These are phyloP conservation scores for Penicillium sclerotigenum DNA, from an alignment of 2,329 filamentous ascomycete species.

Conservation along the genomic window DNA sequence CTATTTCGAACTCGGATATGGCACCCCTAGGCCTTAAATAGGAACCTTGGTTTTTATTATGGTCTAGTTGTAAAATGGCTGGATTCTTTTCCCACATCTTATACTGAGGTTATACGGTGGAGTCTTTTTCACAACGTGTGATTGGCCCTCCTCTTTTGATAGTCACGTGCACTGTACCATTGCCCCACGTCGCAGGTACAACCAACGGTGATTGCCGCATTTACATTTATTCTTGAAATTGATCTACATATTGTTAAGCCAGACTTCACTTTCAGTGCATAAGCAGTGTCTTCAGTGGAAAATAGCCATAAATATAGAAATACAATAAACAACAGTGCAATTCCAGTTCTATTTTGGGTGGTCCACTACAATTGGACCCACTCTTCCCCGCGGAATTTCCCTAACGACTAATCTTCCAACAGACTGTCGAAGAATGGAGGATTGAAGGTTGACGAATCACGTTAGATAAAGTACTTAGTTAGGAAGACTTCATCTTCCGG, in stretches of 20 bases:
- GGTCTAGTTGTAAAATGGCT: too few relatives aligned
- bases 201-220: neutral
- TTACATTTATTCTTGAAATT: neutral
- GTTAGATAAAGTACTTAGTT: neutral
- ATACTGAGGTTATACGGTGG: neutral
- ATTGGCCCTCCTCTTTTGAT: neutral
- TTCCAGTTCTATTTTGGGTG: too few relatives aligned
- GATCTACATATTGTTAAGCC: neutral
- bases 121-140: neutral
- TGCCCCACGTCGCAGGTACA: neutral
- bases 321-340: neutral
- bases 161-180: neutral
- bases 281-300: neutral
- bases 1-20: too few relatives aligned
- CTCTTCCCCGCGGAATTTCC: constrained; percentile 1
- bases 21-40: too few relatives aligned
- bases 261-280: neutral
- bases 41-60: too few relatives aligned
- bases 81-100: too few relatives aligned
- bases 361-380: too few relatives aligned
- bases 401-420: neutral
- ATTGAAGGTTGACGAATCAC: neutral
- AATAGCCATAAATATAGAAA: neutral
- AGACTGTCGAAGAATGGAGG: neutral
- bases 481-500: neutral